Conservation (phyloP, 306 rosid genomes). For the Herpetospermum pedunculosum region DNA sequence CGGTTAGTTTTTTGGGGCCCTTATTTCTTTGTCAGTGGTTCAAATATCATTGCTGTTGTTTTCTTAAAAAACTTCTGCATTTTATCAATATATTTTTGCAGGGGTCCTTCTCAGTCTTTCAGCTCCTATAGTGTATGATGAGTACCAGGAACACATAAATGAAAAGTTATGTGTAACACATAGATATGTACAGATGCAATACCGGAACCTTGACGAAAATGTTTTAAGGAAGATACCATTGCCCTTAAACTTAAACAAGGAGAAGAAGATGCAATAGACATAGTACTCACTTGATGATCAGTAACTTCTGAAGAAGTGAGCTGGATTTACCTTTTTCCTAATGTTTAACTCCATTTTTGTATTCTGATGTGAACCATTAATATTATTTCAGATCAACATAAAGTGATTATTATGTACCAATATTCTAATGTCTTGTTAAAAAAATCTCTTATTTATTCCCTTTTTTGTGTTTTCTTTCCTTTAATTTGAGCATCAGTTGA, state of each 20-base stretch:
- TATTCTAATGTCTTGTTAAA: neutral
- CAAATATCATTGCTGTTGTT: neutral
- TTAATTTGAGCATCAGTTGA: neutral
- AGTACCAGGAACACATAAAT: slow-evolving; percentile 61
- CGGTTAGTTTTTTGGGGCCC: slow-evolving; percentile 32
- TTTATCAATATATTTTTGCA: slow-evolving; percentile 20
- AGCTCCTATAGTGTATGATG: slow-evolving; percentile 75
- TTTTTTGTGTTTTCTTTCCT: neutral
- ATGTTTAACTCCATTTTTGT: neutral
- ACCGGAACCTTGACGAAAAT: slow-evolving; percentile 41
- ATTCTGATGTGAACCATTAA: neutral
- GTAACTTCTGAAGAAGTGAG: slow-evolving; percentile 12
- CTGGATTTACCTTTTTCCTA: neutral
- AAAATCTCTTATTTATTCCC: neutral
- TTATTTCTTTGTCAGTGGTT: neutral
- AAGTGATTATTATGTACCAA: neutral
- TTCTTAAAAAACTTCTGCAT: neutral
- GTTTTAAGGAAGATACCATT: slow-evolving; percentile 52
- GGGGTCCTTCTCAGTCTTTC: slow-evolving; percentile 78
- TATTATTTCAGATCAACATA: neutral
- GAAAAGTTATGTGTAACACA: slow-evolving; percentile 38
- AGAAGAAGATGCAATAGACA: slow-evolving; percentile 82
- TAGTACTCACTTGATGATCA: slow-evolving; percentile 11
- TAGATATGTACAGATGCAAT: slow-evolving; percentile 32
- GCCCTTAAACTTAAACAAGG: slow-evolving; percentile 36